Percentiles rank a stretch among this genome's conserved stretches.
These are phyloP conservation scores for Leccinum rimulosum DNA, from an alignment of 768 basidiomycete species.

Conservation along the genomic window DNA sequence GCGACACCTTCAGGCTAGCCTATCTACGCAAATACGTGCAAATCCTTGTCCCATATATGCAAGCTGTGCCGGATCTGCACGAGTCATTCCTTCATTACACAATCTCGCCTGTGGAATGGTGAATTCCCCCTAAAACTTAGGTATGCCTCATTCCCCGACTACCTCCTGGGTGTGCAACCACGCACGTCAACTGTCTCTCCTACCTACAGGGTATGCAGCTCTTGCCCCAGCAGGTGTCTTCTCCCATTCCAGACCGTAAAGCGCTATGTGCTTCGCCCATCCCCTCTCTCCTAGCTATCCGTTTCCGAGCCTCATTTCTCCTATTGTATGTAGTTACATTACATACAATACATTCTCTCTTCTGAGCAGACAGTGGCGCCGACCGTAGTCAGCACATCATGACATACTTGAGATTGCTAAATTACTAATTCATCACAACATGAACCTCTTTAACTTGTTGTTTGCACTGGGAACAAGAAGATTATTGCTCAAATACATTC, in stretches of 20 bases:
- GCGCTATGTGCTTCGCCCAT: not conserved
- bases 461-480: too few relatives aligned
- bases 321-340: too few relatives aligned
- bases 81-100: not conserved
- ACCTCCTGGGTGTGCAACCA: not conserved
- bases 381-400: too few relatives aligned
- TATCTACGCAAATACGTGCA: not conserved
- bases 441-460: too few relatives aligned
- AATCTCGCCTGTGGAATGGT: fast-evolving
- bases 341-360: too few relatives aligned
- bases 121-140: fast-evolving
- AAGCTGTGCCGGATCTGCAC: not conserved
- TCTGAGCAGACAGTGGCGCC: too few relatives aligned
- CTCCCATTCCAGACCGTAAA: not conserved
- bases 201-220: not conserved
- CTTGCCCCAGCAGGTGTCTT: not conserved
- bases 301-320: too few relatives aligned
- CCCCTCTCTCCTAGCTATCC: too few relatives aligned
- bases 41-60: not conserved
- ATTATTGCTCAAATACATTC: too few relatives aligned
- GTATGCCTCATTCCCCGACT: not conserved
- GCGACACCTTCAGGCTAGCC: not conserved
- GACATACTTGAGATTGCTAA: too few relatives aligned
- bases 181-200: not conserved
- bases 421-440: too few relatives aligned